phyloP scores from a whole-genome alignment of 2,329 filamentous ascomycete genomes.

The Colletotrichum orchidophilum region DNA sequence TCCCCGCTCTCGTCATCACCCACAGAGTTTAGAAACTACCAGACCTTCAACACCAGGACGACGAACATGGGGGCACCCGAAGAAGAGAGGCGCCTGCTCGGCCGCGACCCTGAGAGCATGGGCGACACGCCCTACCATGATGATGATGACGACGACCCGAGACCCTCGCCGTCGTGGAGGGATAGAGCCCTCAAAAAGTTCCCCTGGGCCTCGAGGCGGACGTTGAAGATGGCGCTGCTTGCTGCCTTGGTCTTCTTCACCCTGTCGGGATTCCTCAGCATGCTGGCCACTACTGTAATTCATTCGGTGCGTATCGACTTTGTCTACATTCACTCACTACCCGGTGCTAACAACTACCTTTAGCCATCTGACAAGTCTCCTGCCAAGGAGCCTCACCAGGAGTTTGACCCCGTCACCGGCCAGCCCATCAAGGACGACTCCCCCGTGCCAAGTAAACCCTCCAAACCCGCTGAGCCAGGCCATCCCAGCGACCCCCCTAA shows the following conservation, averaged over 20 bases:
- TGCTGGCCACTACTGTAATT: constrained; percentile 31
- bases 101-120: constrained; percentile 57
- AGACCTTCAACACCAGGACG: constrained; percentile 49
- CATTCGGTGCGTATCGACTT: constrained; percentile 44
- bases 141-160: constrained; percentile 20
- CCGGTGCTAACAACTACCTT: neutral
- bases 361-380: constrained; percentile 7
- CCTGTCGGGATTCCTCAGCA: constrained; percentile 40
- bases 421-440: constrained; percentile 27
- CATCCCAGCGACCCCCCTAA: constrained; percentile 17
- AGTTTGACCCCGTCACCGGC: constrained; percentile 25
- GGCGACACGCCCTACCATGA: constrained; percentile 41
- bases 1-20: constrained; percentile 44
- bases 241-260: constrained; percentile 46
- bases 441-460: neutral
- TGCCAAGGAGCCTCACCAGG: constrained; percentile 16
- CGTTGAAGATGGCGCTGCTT: constrained; percentile 43
- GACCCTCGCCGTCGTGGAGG: constrained; percentile 38
- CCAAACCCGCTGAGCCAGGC: constrained; percentile 3
- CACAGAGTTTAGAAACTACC: constrained; percentile 48
- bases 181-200: constrained; percentile 33
- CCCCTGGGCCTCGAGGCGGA: constrained; percentile 37
- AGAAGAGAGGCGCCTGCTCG: constrained; percentile 55
- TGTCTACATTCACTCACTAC: neutral
- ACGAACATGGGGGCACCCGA: constrained; percentile 51